Evolutionary conservation across 495 filamentous ascomycete species (phyloP).

Genomic region (Aspergillus egyptiacus): DNA sequence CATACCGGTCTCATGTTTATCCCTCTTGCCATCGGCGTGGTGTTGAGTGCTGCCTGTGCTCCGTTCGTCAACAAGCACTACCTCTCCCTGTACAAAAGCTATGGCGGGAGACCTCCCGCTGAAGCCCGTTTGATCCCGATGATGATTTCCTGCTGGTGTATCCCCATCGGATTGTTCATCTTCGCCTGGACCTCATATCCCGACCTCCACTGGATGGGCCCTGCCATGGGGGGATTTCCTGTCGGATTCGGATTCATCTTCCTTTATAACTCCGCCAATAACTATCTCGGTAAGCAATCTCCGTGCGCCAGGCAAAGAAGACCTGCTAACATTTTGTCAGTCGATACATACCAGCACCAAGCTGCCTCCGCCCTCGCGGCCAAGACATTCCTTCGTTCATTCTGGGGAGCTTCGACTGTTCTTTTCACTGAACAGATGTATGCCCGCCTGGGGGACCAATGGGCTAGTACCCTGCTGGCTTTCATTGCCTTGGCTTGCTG

Average conservation of each 20-base stretch:
- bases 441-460: constrained; percentile 61
- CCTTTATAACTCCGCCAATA: constrained; percentile 78
- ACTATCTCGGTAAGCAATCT: constrained; percentile 55
- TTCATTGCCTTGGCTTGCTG: constrained; percentile 70
- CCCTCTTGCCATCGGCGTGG: constrained; percentile 61
- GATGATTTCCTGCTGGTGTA: constrained; percentile 78
- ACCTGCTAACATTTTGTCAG: constrained; percentile 28
- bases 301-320: background rate
- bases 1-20: constrained; percentile 80
- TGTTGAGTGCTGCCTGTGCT: constrained; percentile 58
- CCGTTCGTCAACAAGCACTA: constrained; percentile 75
- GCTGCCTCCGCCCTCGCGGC: constrained; percentile 82
- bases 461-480: constrained; percentile 65
- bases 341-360: constrained; percentile 80
- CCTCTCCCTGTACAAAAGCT: constrained; percentile 50
- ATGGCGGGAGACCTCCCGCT: constrained; percentile 64
- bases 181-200: constrained; percentile 79
- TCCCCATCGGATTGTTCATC: constrained; percentile 73
- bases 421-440: constrained; percentile 84
- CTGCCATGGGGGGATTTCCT: constrained; percentile 65
- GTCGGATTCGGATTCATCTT: constrained; percentile 84
- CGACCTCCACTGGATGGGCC: constrained; percentile 60
- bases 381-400: constrained; percentile 71
- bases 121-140: constrained; percentile 75
- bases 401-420: constrained; percentile 71